Evolutionary conservation across 257 asterid genomes (phyloP).

Genomic region (Jacaranda mimosifolia): DNA sequence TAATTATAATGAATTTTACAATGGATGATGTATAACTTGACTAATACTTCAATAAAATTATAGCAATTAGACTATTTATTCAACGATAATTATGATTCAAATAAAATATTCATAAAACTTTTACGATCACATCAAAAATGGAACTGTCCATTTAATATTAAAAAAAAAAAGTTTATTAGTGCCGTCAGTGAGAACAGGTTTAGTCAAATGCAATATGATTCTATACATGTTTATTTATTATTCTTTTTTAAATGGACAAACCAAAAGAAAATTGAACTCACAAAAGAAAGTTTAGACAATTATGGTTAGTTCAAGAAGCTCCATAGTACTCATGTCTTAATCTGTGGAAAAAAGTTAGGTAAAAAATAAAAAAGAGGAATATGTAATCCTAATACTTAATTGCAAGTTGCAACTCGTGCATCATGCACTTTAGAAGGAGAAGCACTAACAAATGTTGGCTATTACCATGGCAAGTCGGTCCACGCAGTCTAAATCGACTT

Average conservation of each 20-base stretch:
- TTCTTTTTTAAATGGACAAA: not conserved
- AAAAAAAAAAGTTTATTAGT: no score
- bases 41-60: no score
- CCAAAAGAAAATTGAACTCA: not conserved
- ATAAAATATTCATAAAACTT: no score
- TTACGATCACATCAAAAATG: no score
- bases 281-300: not conserved
- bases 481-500: constrained; percentile 4
- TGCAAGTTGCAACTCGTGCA: constrained; percentile 37
- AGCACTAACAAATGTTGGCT: constrained; percentile 36
- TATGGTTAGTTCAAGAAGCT: constrained; percentile 21
- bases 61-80: no score
- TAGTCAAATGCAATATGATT: no score
- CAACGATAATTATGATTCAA: no score
- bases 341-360: constrained; percentile 33
- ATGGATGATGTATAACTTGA: no score
- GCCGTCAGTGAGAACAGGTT: no score
- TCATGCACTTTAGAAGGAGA: constrained; percentile 24
- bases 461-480: constrained; percentile 4
- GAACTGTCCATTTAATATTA: no score
- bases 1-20: no score
- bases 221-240: not conserved
- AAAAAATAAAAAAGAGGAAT: not conserved
- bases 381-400: constrained; percentile 5
- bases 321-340: constrained; percentile 26